Evolutionary conservation across 1,284 basidiomycete species (phyloP).

Genomic region (Polyporus tsugae): DNA sequence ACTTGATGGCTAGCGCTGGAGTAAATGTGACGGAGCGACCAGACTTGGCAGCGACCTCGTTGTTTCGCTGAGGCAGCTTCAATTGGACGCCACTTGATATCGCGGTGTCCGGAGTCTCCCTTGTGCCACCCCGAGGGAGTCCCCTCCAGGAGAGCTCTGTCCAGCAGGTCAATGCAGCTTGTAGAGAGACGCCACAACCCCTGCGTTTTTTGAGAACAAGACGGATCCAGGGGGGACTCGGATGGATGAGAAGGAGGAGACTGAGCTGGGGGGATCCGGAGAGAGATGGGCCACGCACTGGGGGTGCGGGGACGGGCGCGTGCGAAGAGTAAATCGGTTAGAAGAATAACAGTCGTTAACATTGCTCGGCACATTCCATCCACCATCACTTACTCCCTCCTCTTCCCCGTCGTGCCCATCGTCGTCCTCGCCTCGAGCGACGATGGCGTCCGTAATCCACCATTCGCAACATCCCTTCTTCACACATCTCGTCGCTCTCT

Average conservation of each 20-base stretch:
- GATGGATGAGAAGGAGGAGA: not conserved
- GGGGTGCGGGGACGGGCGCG: conserved; percentile 18
- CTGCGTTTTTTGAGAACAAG: not conserved
- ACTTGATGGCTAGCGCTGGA: not conserved
- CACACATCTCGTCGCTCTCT: conserved; percentile 48
- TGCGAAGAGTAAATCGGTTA: conserved; percentile 19
- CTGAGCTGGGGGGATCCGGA: not conserved
- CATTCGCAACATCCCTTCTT: conserved; percentile 45
- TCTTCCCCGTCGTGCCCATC: conserved; percentile 23
- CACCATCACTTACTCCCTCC: conserved; percentile 23
- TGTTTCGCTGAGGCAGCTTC: conserved; percentile 4
- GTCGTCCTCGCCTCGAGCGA: conserved; percentile 30
- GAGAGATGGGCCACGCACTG: not conserved
- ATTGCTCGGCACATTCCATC: conserved; percentile 10
- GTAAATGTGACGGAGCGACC: not conserved
- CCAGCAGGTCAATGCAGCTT: not conserved
- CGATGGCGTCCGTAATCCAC: conserved; percentile 38
- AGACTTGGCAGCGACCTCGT: conserved; percentile 1
- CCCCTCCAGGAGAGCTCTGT: not conserved
- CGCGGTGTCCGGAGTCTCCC: conserved; percentile 21
- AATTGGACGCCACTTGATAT: conserved; percentile 1
- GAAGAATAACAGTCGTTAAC: conserved; percentile 27
- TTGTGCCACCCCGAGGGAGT: conserved; percentile 1
- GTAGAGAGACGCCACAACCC: not conserved
- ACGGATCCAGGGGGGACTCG: not conserved